Evolutionary conservation across 257 asterid species (phyloP).

Genomic region (Solanum sejunctum): DNA sequence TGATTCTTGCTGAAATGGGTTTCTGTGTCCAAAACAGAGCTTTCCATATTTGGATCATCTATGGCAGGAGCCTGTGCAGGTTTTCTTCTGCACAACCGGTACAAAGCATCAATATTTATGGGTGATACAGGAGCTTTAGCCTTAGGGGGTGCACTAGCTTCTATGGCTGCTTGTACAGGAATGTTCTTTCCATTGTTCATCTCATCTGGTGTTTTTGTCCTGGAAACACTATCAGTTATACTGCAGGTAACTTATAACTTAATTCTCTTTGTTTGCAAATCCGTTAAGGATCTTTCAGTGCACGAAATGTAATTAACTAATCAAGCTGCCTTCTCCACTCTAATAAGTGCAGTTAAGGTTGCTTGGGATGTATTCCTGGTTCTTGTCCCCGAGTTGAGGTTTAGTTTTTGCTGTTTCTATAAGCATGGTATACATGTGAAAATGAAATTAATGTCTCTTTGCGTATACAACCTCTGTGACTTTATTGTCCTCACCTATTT

Average conservation of each 20-base stretch:
- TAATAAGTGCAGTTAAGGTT: not conserved
- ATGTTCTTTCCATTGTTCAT: conserved; percentile 84
- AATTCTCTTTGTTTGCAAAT: not conserved
- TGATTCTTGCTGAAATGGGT: conserved; percentile 4
- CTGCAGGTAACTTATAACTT: conserved; percentile 36
- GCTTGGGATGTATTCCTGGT: not conserved
- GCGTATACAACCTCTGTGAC: not conserved
- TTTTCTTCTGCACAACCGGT: conserved; percentile 71
- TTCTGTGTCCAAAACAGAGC: conserved; percentile 32
- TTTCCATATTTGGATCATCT: conserved; percentile 86
- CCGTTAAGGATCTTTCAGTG: not conserved
- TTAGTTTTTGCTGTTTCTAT: not conserved
- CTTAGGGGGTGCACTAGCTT: conserved; percentile 89
- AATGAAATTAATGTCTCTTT: not conserved
- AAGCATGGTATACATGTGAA: not conserved
- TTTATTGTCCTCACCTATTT: not conserved
- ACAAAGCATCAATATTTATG: conserved; percentile 73
- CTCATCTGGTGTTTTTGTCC: conserved; percentile 59
- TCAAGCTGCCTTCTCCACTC: not conserved
- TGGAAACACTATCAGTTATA: conserved; percentile 48
- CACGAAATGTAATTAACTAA: not conserved
- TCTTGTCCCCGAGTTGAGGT: not conserved
- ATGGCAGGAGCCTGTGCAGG: conserved; percentile 98
- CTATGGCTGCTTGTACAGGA: conserved; percentile 94
- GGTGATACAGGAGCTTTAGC: conserved; percentile 89